Conservation (phyloP, 768 basidiomycete species). For the Suillus alpinus region DNA sequence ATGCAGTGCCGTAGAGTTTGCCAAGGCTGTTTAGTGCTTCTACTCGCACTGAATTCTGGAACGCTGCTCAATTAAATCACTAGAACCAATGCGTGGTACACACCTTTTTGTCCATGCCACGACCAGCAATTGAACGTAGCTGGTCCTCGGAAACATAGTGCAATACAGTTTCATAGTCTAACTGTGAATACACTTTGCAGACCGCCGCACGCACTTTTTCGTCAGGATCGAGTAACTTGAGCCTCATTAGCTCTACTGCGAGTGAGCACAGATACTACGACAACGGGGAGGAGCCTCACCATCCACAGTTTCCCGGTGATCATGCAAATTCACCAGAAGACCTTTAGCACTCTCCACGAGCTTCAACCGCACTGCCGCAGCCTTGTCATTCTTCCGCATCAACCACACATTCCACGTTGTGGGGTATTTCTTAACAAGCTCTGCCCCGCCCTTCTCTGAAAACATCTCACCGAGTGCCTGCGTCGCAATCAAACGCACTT, state of each 20-base stretch:
- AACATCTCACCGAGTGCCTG: conserved; percentile 90
- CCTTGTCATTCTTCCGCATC: conserved; percentile 73
- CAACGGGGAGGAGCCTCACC: conserved; percentile 41
- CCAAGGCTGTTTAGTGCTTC: conserved; percentile 80
- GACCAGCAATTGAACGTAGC: conserved; percentile 61
- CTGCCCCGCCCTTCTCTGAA: conserved; percentile 66
- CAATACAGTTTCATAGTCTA: conserved; percentile 89
- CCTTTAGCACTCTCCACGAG: conserved; percentile 71
- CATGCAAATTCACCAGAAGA: conserved; percentile 63
- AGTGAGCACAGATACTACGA: conserved; percentile 2
- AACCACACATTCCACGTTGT: conserved; percentile 86
- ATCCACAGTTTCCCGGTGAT: conserved; percentile 68
- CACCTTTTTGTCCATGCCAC: conserved; percentile 87
- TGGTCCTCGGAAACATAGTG: conserved; percentile 72
- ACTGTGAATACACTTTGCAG: conserved; percentile 74
- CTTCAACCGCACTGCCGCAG: conserved; percentile 64
- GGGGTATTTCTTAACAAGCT: conserved; percentile 78
- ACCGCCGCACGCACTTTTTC: conserved; percentile 86
- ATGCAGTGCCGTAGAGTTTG: conserved; percentile 77
- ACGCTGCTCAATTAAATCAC: conserved; percentile 3
- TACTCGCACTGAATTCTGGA: conserved; percentile 55
- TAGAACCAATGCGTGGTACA: conserved; percentile 7
- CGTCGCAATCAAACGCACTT: conserved; percentile 77
- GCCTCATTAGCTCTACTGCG: conserved; percentile 49
- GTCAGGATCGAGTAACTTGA: conserved; percentile 82